phyloP scores from a whole-genome alignment of 495 filamentous ascomycete genomes.

The Elasticomyces elasticus region DNA sequence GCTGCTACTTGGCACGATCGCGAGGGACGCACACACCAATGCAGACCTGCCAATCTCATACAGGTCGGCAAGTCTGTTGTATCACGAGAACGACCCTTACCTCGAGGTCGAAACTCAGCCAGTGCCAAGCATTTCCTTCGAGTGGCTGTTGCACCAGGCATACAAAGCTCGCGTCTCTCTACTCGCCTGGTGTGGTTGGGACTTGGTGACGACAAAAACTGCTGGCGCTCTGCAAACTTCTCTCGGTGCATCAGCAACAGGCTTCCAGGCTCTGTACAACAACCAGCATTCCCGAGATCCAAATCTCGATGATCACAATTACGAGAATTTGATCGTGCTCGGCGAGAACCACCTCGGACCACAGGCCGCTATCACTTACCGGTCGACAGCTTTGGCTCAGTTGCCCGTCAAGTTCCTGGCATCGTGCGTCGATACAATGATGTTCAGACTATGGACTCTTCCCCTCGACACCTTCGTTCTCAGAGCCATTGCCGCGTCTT shows the following conservation, averaged over 20 bases:
- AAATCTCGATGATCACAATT: too few relatives aligned
- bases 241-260: too few relatives aligned
- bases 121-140: neutral
- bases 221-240: too few relatives aligned
- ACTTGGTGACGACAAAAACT: too few relatives aligned
- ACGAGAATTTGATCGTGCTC: neutral
- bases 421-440: conserved; percentile 1
- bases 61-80: neutral
- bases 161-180: neutral
- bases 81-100: neutral
- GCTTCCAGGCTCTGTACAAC: too few relatives aligned
- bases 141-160: neutral
- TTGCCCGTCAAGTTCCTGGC: neutral
- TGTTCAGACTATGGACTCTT: neutral
- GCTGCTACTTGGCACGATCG: neutral
- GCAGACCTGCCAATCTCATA: neutral
- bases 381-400: conserved; percentile 2
- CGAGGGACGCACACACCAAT: neutral
- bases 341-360: neutral
- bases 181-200: neutral
- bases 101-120: neutral
- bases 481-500: conserved; percentile 1
- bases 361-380: neutral
- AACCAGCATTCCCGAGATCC: too few relatives aligned
- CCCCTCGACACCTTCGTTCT: conserved; percentile 8